A percentile compares a stretch with the other conserved stretches of the same genome.
Evolutionary conservation across 257 asterid genomes (phyloP).

Genomic region (Nicotiana noctiflora): DNA sequence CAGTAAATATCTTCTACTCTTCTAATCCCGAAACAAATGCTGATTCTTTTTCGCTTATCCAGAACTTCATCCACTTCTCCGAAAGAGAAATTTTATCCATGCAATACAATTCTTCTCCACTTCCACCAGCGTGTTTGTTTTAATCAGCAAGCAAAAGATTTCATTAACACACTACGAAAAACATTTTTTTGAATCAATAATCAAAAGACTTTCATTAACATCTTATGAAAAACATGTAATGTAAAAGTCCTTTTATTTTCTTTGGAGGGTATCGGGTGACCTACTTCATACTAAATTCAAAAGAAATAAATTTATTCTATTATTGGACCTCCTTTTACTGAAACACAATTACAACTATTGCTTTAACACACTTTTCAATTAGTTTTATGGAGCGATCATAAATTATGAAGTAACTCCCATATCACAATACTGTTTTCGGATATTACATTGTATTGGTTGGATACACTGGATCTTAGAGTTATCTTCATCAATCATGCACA

Average conservation of each 20-base stretch:
- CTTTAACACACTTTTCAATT: not conserved
- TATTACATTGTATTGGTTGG: not conserved
- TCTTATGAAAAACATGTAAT: not conserved
- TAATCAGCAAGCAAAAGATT: not conserved
- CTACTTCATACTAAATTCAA: not conserved
- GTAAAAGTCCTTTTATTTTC: not conserved
- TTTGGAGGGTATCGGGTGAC: not conserved
- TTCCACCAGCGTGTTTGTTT: not conserved
- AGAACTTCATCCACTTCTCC: not conserved
- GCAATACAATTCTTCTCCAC: not conserved
- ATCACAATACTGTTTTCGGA: not conserved
- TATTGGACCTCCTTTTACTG: not conserved
- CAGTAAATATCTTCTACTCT: not conserved
- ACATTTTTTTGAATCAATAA: not conserved
- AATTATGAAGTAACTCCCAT: not conserved
- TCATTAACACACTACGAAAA: not conserved
- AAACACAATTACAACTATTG: not conserved
- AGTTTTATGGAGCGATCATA: not conserved
- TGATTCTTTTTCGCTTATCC: not conserved
- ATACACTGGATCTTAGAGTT: not conserved
- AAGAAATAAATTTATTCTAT: not conserved
- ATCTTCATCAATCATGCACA: not conserved
- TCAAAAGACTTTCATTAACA: not conserved
- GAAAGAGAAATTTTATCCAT: not conserved
- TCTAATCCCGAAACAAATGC: not conserved